Percentiles rank a stretch among this genome's conserved stretches.
phyloP scores from a whole-genome alignment of 164 flowering plant genomes.

The Tetrastigma voinierianum region DNA sequence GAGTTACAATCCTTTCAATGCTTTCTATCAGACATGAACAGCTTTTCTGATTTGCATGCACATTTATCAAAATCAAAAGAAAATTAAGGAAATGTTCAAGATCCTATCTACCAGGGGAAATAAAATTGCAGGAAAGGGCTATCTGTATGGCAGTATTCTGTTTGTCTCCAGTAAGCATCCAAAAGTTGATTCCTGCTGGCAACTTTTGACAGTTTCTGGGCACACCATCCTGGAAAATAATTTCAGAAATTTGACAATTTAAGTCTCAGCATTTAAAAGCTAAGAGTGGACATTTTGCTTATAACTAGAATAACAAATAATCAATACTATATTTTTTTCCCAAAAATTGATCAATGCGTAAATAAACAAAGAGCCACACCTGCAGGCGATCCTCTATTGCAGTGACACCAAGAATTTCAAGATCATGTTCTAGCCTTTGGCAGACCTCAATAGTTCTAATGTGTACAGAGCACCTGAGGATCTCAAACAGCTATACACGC shows the following conservation, averaged over 20 bases:
- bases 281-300: not conserved
- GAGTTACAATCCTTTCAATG: no score
- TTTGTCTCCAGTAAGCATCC: constrained; percentile 99
- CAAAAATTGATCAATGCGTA: not conserved
- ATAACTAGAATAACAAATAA: not conserved
- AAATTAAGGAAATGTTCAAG: not conserved
- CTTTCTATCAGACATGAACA: no score
- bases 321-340: not conserved
- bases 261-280: constrained; percentile 1
- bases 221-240: constrained; percentile 77
- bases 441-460: constrained; percentile 89
- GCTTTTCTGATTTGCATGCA: not conserved
- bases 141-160: constrained; percentile 96
- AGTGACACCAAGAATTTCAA: constrained; percentile 91
- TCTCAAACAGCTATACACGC: no score
- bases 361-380: constrained; percentile 35
- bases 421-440: constrained; percentile 82
- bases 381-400: constrained; percentile 98
- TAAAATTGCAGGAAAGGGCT: constrained; percentile 92
- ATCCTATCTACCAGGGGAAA: constrained; percentile 73
- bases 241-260: not conserved
- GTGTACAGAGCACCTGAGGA: no score
- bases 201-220: no score
- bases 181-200: constrained; percentile 97
- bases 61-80: not conserved